Percentiles rank a stretch among this genome's conserved stretches.
Conservation (phyloP, 1,139 yeast genomes). For the Pichia sp. region DNA sequence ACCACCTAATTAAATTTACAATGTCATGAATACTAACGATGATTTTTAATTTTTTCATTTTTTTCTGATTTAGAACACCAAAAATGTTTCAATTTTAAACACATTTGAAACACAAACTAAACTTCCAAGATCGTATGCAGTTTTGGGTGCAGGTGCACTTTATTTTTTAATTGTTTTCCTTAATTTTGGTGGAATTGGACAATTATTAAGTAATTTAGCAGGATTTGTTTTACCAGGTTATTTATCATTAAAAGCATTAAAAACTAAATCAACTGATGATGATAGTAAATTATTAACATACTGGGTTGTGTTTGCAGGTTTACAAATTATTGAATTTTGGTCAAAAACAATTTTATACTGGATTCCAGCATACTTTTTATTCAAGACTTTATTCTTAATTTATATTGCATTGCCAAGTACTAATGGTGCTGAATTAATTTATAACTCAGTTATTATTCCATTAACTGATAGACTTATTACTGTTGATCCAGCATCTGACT, state of each 20-base stretch:
- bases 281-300: conserved; percentile 78
- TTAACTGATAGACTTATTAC: conserved; percentile 54
- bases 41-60: neutral
- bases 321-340: conserved; percentile 94
- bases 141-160: conserved; percentile 53
- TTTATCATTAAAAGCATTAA: conserved; percentile 78
- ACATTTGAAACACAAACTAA: conserved; percentile 62
- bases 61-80: conserved; percentile 19
- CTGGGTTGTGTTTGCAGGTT: conserved; percentile 93
- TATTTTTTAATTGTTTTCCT: conserved; percentile 77
- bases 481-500: conserved; percentile 27
- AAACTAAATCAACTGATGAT: conserved; percentile 59
- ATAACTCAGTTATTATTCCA: conserved; percentile 63
- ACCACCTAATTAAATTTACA: neutral
- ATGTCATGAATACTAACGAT: neutral
- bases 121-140: conserved; percentile 85
- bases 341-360: conserved; percentile 85
- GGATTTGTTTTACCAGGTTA: conserved; percentile 91
- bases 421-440: conserved; percentile 77
- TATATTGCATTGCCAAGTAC: conserved; percentile 85
- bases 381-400: conserved; percentile 82
- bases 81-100: conserved; percentile 33
- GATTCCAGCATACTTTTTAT: conserved; percentile 93
- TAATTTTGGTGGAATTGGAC: conserved; percentile 92
- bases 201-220: conserved; percentile 84